Conservation (phyloP, 2,329 filamentous ascomycete species). For the Monilinia fructigena region DNA sequence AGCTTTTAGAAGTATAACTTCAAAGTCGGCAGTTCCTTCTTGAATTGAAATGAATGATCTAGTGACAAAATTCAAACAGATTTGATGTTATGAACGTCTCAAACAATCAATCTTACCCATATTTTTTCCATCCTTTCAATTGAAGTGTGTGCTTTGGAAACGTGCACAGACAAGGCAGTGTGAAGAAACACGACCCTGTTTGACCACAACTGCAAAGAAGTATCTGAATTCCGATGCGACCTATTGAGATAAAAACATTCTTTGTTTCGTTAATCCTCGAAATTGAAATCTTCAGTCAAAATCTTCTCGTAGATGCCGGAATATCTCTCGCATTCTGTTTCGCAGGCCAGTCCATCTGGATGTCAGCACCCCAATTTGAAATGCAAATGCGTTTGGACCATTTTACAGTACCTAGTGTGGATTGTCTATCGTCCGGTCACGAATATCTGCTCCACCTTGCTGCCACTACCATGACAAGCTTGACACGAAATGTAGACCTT, state of each 20-base stretch:
- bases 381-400: neutral
- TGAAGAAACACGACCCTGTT: constrained; percentile 21
- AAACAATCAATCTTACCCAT: neutral
- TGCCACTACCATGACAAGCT: neutral
- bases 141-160: constrained; percentile 20
- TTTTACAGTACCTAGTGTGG: too few relatives aligned
- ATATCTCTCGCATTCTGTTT: constrained; percentile 17
- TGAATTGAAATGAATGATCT: constrained; percentile 1
- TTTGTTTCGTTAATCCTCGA: constrained; percentile 13
- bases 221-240: constrained; percentile 10
- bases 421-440: constrained; percentile 5
- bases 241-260: constrained; percentile 17
- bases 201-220: constrained; percentile 20
- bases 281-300: neutral
- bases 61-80: constrained; percentile 17
- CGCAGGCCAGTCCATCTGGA: neutral
- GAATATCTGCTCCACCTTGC: neutral
- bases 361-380: neutral
- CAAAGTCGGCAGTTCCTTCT: neutral
- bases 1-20: neutral
- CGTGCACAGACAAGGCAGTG: constrained; percentile 18
- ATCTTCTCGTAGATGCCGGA: neutral
- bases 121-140: neutral
- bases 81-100: constrained; percentile 7
- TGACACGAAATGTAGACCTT: neutral